These are phyloP conservation scores for Sclerotinia borealis DNA, from an alignment of 2,329 filamentous ascomycete species.

Conservation along the genomic window DNA sequence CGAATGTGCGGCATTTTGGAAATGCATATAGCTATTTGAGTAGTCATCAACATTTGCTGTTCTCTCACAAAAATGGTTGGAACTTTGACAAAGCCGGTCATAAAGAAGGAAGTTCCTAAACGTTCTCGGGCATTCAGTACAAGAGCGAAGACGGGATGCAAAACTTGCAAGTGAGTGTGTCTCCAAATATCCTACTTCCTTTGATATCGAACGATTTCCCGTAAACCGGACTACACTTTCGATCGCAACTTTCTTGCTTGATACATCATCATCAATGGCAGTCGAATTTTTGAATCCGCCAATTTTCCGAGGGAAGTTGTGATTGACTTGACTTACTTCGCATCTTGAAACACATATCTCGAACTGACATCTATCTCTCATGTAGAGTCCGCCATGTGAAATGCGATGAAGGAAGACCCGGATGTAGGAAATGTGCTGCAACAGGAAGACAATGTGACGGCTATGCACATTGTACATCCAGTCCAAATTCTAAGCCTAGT, in stretches of 20 bases:
- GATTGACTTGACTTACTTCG: neutral
- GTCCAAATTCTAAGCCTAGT: neutral
- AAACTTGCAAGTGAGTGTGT: conserved; percentile 16
- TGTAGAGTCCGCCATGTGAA: conserved; percentile 14
- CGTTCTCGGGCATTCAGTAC: conserved; percentile 10
- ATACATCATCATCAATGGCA: neutral
- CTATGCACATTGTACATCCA: conserved; percentile 6
- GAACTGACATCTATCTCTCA: neutral
- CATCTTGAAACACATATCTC: neutral
- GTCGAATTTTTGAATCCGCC: neutral
- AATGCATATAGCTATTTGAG: neutral
- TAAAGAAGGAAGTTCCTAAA: conserved; percentile 5
- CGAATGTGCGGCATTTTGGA: neutral
- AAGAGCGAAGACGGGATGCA: conserved; percentile 15
- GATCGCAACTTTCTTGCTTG: neutral
- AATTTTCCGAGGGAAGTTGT: neutral
- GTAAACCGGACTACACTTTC: too few species aligned
- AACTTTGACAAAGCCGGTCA: neutral
- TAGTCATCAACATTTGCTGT: neutral
- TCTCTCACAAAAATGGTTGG: neutral
- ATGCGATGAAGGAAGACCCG: conserved; percentile 15
- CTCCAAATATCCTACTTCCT: neutral
- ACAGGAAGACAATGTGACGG: conserved; percentile 13
- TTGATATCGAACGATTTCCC: neutral
- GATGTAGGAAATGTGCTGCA: conserved; percentile 10